A percentile compares a stretch with the other conserved stretches of the same genome.
Evolutionary conservation across 2,329 filamentous ascomycete genomes (phyloP).

Genomic region (Lojkania enalia): DNA sequence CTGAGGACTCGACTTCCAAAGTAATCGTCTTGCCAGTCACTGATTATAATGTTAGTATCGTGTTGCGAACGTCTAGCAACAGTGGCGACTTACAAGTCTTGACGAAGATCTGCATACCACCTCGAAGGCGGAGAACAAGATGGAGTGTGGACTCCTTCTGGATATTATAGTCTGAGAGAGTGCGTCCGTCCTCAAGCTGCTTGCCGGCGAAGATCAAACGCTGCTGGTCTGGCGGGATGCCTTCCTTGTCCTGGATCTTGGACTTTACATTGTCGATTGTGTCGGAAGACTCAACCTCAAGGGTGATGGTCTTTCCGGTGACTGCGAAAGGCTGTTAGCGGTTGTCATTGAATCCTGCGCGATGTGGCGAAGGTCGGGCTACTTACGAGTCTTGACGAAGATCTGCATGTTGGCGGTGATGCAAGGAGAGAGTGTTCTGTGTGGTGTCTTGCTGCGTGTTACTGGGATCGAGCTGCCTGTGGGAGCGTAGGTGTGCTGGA

Average conservation of each 20-base stretch:
- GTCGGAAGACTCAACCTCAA: conserved; percentile 72
- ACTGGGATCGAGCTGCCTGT: conserved; percentile 8
- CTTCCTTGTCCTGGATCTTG: conserved; percentile 98
- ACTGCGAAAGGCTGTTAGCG: conserved; percentile 51
- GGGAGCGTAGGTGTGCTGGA: conserved; percentile 17
- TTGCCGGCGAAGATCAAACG: conserved; percentile 96
- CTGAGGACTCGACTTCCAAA: conserved; percentile 69
- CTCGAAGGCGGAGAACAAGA: conserved; percentile 72
- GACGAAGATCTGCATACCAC: conserved; percentile 66
- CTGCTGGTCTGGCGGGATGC: conserved; percentile 95
- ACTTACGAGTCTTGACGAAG: conserved; percentile 94
- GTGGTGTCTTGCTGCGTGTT: conserved; percentile 12
- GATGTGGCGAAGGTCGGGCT: conserved; percentile 33
- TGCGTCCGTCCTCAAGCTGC: conserved; percentile 94
- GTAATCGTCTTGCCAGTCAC: conserved; percentile 62
- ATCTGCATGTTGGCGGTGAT: conserved; percentile 76
- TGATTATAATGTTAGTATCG: conserved; percentile 42
- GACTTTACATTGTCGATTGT: conserved; percentile 97
- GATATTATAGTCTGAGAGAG: conserved; percentile 91
- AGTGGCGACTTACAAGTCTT: conserved; percentile 52
- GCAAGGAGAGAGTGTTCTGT: conserved; percentile 14
- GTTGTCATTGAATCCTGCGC: conserved; percentile 13
- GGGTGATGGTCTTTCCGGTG: conserved; percentile 69
- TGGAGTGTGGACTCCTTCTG: conserved; percentile 80
- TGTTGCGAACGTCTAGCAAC: conserved; percentile 30